phyloP scores from a whole-genome alignment of 2,329 filamentous ascomycete species.

The Ophiocordyceps camponoti-saundersi region DNA sequence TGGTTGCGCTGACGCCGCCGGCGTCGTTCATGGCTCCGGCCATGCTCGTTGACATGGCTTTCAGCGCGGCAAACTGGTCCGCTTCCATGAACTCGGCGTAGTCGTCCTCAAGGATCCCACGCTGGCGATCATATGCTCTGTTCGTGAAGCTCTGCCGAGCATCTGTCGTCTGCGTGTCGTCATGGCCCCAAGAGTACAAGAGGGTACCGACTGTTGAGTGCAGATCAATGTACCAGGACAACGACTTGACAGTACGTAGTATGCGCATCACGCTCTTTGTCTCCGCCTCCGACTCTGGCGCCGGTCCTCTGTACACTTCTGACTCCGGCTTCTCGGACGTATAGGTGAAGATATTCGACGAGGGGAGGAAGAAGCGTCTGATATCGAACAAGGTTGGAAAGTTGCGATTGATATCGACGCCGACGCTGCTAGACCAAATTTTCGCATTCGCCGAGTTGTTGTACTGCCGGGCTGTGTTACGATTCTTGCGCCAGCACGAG shows the following conservation, averaged over 20 bases:
- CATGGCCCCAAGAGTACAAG: conserved; percentile 40
- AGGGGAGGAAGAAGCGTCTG: conserved; percentile 19
- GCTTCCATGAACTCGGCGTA: conserved; percentile 28
- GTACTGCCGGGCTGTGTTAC: conserved; percentile 11
- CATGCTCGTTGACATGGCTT: conserved; percentile 16
- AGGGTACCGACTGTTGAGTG: conserved; percentile 35
- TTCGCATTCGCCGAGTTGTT: background rate
- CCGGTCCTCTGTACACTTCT: conserved; percentile 27
- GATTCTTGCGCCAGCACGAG: conserved; percentile 39
- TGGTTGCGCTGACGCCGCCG: conserved; percentile 18
- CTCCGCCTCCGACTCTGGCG: conserved; percentile 37
- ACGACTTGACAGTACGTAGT: conserved; percentile 27
- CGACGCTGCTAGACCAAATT: conserved; percentile 11
- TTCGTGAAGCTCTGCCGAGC: conserved; percentile 34
- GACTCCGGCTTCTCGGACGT: background rate
- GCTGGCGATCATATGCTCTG: conserved; percentile 29
- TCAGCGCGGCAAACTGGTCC: conserved; percentile 18
- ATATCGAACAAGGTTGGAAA: conserved; percentile 42
- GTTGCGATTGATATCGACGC: conserved; percentile 38
- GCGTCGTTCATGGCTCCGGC: conserved; percentile 20
- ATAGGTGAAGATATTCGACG: background rate
- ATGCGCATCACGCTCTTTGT: conserved; percentile 35
- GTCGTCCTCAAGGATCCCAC: conserved; percentile 26
- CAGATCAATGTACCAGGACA: conserved; percentile 41
- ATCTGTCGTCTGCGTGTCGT: conserved; percentile 29